These are phyloP conservation scores for Apiotrichum siamense DNA, from an alignment of 1,284 basidiomycete species.

Conservation along the genomic window DNA sequence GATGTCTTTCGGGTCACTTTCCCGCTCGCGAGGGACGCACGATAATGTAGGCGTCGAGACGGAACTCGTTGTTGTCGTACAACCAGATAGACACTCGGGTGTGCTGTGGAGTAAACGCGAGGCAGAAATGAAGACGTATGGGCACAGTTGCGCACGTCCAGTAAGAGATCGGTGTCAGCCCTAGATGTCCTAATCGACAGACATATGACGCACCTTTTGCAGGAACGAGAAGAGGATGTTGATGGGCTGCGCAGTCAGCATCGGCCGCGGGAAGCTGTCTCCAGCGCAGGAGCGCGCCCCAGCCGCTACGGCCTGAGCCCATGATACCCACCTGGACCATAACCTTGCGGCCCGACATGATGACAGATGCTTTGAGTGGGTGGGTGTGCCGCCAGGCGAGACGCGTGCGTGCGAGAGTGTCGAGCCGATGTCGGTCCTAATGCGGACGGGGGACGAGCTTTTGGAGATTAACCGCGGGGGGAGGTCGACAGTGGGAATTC, in stretches of 20 bases:
- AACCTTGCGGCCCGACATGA: conserved; percentile 87
- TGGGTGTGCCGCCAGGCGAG: conserved; percentile 18
- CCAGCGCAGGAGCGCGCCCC: no score
- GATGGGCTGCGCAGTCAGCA: conserved; percentile 51
- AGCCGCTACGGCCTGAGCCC: no score
- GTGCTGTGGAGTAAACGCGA: conserved; percentile 54
- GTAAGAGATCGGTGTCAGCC: conserved; percentile 2
- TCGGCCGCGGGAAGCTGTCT: background rate
- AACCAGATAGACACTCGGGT: conserved; percentile 88
- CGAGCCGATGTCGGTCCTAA: no score
- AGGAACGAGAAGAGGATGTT: conserved; percentile 99
- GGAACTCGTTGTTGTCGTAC: conserved; percentile 94
- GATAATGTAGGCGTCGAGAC: conserved; percentile 93
- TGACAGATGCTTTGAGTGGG: conserved; percentile 33
- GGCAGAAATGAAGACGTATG: no score
- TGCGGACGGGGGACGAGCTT: no score
- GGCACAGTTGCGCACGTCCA: background rate
- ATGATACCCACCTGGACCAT: conserved; percentile 82
- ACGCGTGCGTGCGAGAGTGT: background rate
- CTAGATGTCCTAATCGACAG: no score
- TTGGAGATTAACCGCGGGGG: no score
- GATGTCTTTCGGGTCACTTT: conserved; percentile 1
- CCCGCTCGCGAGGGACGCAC: conserved; percentile 52
- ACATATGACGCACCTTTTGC: conserved; percentile 53
- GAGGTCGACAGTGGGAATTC: no score